Conservation (phyloP, 1,284 basidiomycete genomes). For the Leccinum subfulvum region DNA sequence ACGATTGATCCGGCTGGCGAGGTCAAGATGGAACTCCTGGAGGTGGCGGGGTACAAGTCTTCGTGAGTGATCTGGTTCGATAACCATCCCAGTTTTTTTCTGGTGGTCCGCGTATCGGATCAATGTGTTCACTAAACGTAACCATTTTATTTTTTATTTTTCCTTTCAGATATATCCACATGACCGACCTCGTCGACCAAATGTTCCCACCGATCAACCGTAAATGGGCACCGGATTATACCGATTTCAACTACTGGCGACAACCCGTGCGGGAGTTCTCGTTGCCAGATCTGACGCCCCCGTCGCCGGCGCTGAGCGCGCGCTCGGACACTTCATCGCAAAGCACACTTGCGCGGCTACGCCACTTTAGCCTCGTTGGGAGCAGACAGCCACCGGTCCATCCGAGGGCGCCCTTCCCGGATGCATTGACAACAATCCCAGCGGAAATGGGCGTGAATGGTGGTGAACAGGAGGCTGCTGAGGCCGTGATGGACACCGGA, state of each 20-base stretch:
- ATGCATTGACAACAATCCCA: background rate
- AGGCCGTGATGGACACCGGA: slow-evolving; percentile 25
- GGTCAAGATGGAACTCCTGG: slow-evolving; percentile 96
- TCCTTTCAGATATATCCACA: slow-evolving; percentile 79
- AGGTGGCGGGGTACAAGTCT: slow-evolving; percentile 95
- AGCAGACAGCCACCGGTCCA: slow-evolving; percentile 42
- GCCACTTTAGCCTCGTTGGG: slow-evolving; percentile 76
- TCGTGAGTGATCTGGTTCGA: slow-evolving; percentile 54
- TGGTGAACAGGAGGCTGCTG: background rate
- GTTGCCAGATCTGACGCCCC: slow-evolving; percentile 87
- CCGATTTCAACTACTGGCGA: slow-evolving; percentile 98
- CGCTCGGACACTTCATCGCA: slow-evolving; percentile 80
- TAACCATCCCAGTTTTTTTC: background rate
- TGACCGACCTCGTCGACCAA: slow-evolving; percentile 98
- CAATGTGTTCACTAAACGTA: background rate
- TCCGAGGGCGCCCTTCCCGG: background rate
- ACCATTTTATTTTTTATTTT: slow-evolving; percentile 23
- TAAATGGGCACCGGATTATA: slow-evolving; percentile 87
- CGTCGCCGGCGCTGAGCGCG: slow-evolving; percentile 90
- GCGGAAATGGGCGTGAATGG: background rate
- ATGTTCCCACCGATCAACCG: slow-evolving; percentile 97
- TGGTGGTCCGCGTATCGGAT: background rate
- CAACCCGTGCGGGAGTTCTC: slow-evolving; percentile 74
- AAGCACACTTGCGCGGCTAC: slow-evolving; percentile 72
- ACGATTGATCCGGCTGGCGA: slow-evolving; percentile 96